Conservation (phyloP, 257 asterid species). For the Scutellaria barbata region DNA sequence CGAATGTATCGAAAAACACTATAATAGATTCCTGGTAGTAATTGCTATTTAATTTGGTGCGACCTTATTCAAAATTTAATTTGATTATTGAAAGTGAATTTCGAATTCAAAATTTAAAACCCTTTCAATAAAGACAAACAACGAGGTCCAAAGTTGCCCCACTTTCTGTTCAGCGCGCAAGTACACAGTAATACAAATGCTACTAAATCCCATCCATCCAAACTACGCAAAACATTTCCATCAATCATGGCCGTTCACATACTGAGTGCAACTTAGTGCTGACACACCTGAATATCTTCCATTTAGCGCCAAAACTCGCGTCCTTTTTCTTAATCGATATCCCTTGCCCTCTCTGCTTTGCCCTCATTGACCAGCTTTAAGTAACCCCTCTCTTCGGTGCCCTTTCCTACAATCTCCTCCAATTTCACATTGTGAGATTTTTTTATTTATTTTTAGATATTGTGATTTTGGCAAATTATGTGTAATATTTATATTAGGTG, state of each 20-base stretch:
- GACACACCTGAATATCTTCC: neutral
- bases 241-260: constrained; percentile 31
- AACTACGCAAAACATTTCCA: neutral
- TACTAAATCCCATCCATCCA: neutral
- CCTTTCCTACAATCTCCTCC: constrained; percentile 22
- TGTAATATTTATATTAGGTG: neutral
- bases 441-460: neutral
- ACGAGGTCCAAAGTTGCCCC: constrained; percentile 29
- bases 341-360: neutral
- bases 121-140: neutral
- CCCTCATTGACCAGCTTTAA: constrained; percentile 38
- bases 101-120: constrained; percentile 33
- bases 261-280: neutral
- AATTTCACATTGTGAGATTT: neutral
- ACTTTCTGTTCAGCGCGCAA: constrained; percentile 1
- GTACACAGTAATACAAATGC: constrained; percentile 9
- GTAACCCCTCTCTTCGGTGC: constrained; percentile 27
- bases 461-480: neutral
- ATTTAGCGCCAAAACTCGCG: constrained; percentile 49
- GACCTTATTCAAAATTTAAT: neutral
- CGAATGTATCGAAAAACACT: too few species aligned
- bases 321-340: constrained; percentile 11
- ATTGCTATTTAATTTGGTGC: neutral
- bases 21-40: neutral
- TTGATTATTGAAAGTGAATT: neutral